Conservation (phyloP, 2,329 filamentous ascomycete species). For the Blastomyces parvus region DNA sequence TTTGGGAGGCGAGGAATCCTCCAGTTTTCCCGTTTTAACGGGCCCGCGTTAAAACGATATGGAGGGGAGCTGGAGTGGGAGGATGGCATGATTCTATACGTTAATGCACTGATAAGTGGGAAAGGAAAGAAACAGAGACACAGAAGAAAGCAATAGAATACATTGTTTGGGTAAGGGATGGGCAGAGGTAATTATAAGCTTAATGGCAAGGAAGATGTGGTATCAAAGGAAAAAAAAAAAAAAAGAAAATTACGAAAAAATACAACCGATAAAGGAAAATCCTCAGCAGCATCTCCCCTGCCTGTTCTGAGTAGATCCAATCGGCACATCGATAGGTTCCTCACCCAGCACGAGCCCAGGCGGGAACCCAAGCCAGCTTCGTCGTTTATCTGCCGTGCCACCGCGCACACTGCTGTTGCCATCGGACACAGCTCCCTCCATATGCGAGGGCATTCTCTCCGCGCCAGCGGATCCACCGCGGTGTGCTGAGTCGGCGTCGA, state of each 20-base stretch:
- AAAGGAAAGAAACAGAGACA: background rate
- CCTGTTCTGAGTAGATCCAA: conserved; percentile 25
- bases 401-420: conserved; percentile 52
- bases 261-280: background rate
- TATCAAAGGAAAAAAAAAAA: background rate
- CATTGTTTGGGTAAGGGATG: background rate
- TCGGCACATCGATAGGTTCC: conserved; percentile 22
- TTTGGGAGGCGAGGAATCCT: background rate
- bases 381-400: conserved; percentile 49
- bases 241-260: background rate
- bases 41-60: background rate
- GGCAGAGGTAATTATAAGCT: background rate
- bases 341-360: conserved; percentile 34
- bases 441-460: conserved; percentile 34
- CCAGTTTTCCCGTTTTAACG: background rate
- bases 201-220: background rate
- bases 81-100: background rate
- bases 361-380: conserved; percentile 57
- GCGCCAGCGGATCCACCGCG: conserved; percentile 40
- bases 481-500: conserved; percentile 42
- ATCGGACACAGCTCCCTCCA: conserved; percentile 35
- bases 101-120: background rate
- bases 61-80: background rate
- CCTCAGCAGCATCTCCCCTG: conserved; percentile 36
- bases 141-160: background rate